Evolutionary conservation across 2,329 filamentous ascomycete species (phyloP), one percentile per base, ranked within the genome.

Genomic region (Fonsecaea erecta): DNA sequence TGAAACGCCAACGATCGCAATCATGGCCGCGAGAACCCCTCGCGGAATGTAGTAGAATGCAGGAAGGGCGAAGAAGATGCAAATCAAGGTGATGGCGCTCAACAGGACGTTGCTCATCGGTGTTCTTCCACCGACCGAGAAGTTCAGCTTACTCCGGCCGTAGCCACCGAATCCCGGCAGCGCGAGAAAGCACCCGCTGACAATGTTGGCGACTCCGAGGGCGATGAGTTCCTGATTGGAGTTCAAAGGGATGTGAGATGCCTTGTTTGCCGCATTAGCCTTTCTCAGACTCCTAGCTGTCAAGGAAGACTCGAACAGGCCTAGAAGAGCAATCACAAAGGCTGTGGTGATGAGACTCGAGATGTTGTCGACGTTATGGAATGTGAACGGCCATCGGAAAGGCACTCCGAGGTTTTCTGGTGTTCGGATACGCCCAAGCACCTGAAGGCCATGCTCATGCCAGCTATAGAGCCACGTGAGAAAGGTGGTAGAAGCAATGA

Each of bases 231-330:
- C 58, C 21, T 60, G 58, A 16, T 60, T 48, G 14, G 58, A 34
- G 14, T 60, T 21, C 21, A 40, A 18, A 30, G 30, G 28, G 12
- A 60, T 14, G 9, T 16, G 8, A 18, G 26, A 37, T 16, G 46
- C n/a, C 35, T 26, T 52, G 14, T 28, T 28, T 21, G 35, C 58
- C 11, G 24, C 32, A 18, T 32, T 34, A 8, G 30, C 48, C 46
- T 60, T 52, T 26, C 58, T 40, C 9, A 60, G 18, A 35, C 58
- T 60, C 18, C 37, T 60, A 6, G 58, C 58, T 24, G 58, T 60
- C 58, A 60, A 53, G 18, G 58, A 60, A 34, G 58, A 60, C 34
- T 60, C 58, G 46, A 60, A 60, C n/a, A 60, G 46, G n/a, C 58
- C 58, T 5, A 60, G 16, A 9, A 60, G 26, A 40, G 58, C 43